These are phyloP conservation scores for Solanum medicagineum DNA, from an alignment of 257 asterid genomes.

Conservation along the genomic window DNA sequence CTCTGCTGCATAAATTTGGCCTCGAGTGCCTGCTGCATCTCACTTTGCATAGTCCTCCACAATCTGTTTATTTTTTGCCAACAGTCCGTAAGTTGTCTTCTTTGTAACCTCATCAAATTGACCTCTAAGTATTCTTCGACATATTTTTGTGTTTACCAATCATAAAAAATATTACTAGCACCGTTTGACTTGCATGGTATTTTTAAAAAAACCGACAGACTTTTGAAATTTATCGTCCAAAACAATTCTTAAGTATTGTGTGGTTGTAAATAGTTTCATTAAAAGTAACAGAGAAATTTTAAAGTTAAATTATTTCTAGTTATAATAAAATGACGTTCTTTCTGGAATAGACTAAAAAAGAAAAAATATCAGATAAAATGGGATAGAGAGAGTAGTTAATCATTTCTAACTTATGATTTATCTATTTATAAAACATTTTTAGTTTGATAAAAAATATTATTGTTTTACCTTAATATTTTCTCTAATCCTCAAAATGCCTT, in stretches of 20 bases:
- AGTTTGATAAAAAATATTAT: not conserved
- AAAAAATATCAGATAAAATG: too few relatives aligned
- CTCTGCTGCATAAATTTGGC: constrained; percentile 60
- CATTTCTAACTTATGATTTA: not conserved
- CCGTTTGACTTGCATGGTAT: too few relatives aligned
- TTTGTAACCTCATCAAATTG: not conserved
- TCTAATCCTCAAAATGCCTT: not conserved
- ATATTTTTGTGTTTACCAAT: too few relatives aligned
- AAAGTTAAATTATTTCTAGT: too few relatives aligned
- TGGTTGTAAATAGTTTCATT: too few relatives aligned
- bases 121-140: too few relatives aligned
- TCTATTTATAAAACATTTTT: not conserved
- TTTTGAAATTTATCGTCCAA: too few relatives aligned
- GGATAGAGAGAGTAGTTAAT: not conserved
- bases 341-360: too few relatives aligned
- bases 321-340: too few relatives aligned
- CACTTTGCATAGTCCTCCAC: constrained; percentile 38
- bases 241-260: too few relatives aligned
- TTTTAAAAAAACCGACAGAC: too few relatives aligned
- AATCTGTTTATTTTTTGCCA: constrained; percentile 15
- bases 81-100: not conserved
- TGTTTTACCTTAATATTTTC: not conserved
- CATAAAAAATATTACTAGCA: not conserved
- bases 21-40: constrained; percentile 56
- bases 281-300: too few relatives aligned